phyloP scores from a whole-genome alignment of 805 yeast genomes.

The Candida nitratophila region DNA sequence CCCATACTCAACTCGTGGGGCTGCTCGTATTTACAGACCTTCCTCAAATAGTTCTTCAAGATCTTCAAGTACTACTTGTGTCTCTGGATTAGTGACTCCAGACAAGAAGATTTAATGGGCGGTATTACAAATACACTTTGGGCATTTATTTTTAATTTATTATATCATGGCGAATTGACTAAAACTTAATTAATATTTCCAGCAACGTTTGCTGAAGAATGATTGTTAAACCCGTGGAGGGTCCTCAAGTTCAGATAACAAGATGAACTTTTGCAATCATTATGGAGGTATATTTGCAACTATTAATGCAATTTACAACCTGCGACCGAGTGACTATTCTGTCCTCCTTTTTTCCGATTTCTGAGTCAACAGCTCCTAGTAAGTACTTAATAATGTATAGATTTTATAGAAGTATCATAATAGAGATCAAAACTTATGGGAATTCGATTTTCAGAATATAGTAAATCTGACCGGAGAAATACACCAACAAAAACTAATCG shows the following conservation, averaged over 20 bases:
- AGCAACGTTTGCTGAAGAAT: background rate
- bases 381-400: too few relatives aligned
- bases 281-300: background rate
- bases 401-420: too few relatives aligned
- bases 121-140: background rate
- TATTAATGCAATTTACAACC: too few relatives aligned
- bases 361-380: too few relatives aligned
- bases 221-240: background rate
- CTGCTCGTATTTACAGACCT: slow-evolving; percentile 23
- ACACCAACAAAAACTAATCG: too few relatives aligned
- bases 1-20: slow-evolving; percentile 44
- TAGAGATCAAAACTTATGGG: too few relatives aligned
- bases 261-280: background rate
- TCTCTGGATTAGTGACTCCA: background rate
- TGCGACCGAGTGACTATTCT: too few relatives aligned
- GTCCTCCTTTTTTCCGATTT: too few relatives aligned
- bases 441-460: too few relatives aligned
- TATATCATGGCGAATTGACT: slow-evolving; percentile 2
- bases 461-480: too few relatives aligned
- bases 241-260: background rate
- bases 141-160: background rate
- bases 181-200: background rate
- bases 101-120: background rate
- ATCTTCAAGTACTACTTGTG: slow-evolving; percentile 3
- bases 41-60: slow-evolving; percentile 7